A percentile compares a stretch with the other conserved stretches of the same genome.
These are phyloP conservation scores for Xylariaceae sp. DNA, from an alignment of 2,329 filamentous ascomycete species.

Conservation along the genomic window DNA sequence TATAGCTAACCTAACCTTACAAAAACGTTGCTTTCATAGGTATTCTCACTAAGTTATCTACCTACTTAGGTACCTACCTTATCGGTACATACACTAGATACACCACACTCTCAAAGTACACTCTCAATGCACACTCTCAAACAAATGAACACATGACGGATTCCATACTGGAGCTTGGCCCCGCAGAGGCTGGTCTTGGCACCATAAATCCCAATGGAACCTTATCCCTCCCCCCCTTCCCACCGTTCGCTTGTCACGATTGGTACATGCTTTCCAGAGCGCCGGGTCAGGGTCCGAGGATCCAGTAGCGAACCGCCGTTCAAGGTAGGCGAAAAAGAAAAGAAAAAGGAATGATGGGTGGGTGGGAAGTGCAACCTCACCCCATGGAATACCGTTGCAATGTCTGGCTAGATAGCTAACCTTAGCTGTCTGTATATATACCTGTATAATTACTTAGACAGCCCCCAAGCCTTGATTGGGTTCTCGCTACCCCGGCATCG, in stretches of 20 bases:
- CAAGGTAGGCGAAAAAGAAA: not conserved
- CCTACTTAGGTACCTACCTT: not conserved
- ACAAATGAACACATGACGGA: not conserved
- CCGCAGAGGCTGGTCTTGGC: constrained; percentile 14
- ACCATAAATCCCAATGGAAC: constrained; percentile 3
- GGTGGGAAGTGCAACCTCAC: not conserved
- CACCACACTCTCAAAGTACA: too few species aligned
- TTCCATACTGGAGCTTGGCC: not conserved
- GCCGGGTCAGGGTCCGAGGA: constrained; percentile 5
- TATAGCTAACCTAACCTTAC: too few species aligned
- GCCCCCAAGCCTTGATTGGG: not conserved
- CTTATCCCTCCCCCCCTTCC: constrained; percentile 9
- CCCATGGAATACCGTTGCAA: not conserved
- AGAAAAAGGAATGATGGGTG: not conserved
- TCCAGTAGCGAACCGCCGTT: not conserved
- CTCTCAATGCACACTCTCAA: too few species aligned
- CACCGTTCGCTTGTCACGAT: constrained; percentile 16
- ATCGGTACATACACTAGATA: not conserved
- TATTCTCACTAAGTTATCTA: not conserved
- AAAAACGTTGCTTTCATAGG: too few species aligned
- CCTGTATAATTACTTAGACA: too few species aligned
- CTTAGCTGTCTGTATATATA: too few species aligned
- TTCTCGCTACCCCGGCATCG: not conserved
- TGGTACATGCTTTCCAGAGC: constrained; percentile 14
- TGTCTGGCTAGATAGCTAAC: too few species aligned